Conservation (phyloP, 176 grass and related monocot genomes). For the Avena eriantha region DNA sequence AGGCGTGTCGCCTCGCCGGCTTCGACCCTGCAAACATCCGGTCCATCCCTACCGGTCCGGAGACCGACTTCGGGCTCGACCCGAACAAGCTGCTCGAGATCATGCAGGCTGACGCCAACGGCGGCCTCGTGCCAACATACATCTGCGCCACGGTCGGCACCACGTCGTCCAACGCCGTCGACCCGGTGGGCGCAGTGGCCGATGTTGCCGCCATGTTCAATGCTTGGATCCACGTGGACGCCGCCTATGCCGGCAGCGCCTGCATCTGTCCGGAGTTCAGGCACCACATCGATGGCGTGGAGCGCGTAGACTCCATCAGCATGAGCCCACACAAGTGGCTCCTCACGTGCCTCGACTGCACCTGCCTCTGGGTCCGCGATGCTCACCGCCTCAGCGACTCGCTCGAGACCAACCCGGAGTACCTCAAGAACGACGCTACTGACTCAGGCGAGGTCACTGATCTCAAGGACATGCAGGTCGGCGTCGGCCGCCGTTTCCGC, state of each 20-base stretch:
- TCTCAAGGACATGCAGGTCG: constrained; percentile 29
- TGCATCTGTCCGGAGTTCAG: constrained; percentile 20
- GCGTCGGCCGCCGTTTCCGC: constrained; percentile 1
- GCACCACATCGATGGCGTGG: background rate
- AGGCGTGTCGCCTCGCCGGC: constrained; percentile 12
- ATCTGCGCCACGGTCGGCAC: background rate
- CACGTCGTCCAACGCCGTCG: constrained; percentile 1
- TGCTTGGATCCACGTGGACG: background rate
- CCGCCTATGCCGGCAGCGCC: background rate
- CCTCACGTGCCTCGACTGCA: constrained; percentile 22
- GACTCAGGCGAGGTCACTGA: background rate
- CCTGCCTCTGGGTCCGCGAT: background rate
- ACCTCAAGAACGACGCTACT: background rate
- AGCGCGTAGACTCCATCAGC: constrained; percentile 14
- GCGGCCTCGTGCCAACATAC: background rate
- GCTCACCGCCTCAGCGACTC: background rate
- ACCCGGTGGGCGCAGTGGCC: background rate
- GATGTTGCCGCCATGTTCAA: background rate
- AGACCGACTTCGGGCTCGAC: constrained; percentile 1
- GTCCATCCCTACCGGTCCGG: background rate
- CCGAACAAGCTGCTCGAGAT: background rate
- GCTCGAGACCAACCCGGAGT: background rate
- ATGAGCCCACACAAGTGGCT: constrained; percentile 27
- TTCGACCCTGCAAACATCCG: constrained; percentile 20
- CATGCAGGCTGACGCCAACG: constrained; percentile 4